Conservation (phyloP, 768 basidiomycete species). For the Tulasnella sp. region DNA sequence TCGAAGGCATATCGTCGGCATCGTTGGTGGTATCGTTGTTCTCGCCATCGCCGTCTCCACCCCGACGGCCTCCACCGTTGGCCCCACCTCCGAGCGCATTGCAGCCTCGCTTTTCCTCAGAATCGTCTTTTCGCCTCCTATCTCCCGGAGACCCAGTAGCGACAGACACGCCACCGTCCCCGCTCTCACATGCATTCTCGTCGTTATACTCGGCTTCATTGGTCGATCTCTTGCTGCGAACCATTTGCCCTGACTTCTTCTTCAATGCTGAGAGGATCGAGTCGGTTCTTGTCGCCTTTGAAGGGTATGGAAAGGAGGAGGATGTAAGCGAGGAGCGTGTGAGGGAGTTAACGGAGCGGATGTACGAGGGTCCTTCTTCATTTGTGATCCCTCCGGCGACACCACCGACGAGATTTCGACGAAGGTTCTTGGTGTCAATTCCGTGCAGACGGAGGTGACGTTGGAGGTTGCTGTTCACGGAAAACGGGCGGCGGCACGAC, state of each 20-base stretch:
- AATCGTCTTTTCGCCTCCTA: too few relatives aligned
- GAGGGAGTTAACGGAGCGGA: too few relatives aligned
- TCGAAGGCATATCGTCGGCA: too few relatives aligned
- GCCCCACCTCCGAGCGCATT: background rate
- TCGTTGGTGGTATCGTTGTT: background rate
- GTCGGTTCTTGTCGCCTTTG: too few relatives aligned
- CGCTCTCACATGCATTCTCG: background rate
- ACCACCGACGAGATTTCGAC: background rate
- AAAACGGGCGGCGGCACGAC: background rate
- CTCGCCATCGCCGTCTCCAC: background rate
- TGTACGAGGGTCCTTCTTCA: background rate
- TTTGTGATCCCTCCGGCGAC: background rate
- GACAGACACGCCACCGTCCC: too few relatives aligned
- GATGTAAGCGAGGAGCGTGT: too few relatives aligned
- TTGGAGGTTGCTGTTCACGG: slow-evolving; percentile 7
- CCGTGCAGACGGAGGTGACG: slow-evolving; percentile 9
- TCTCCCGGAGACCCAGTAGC: too few relatives aligned
- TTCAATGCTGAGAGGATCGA: too few relatives aligned
- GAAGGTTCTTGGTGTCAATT: background rate
- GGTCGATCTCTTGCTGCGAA: background rate
- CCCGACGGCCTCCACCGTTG: background rate
- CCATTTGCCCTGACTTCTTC: background rate
- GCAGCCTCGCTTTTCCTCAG: background rate
- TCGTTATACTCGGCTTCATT: background rate
- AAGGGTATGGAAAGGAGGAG: too few relatives aligned